A percentile compares a stretch with the other conserved stretches of the same genome.
Evolutionary conservation across 1,139 yeast species (phyloP).

Genomic region (Magnusiomyces paraingens): DNA sequence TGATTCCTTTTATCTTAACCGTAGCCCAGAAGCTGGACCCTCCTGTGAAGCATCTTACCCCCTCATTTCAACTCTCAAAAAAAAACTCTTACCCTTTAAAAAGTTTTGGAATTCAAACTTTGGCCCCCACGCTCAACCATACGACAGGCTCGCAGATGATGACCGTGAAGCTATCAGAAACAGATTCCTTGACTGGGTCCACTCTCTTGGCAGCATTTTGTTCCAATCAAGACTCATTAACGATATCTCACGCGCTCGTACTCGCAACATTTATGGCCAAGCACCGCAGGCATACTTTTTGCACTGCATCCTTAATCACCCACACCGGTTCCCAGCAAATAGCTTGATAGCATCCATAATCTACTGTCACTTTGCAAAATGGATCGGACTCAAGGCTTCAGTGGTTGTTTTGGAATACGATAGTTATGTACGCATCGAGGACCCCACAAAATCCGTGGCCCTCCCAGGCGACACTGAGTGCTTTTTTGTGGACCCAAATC

Average conservation of each 20-base stretch:
- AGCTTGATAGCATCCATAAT: slow-evolving; percentile 9
- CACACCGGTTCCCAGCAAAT: background rate
- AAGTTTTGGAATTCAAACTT: no score
- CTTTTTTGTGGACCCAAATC: slow-evolving; percentile 11
- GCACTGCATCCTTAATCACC: no score
- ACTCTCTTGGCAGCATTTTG: no score
- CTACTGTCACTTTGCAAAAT: slow-evolving; percentile 12
- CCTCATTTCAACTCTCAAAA: background rate
- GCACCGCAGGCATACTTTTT: no score
- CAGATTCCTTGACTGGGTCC: no score
- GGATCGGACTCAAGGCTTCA: slow-evolving; percentile 12
- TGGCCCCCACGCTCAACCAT: no score
- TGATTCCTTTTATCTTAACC: slow-evolving; percentile 9
- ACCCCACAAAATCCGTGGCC: slow-evolving; percentile 1
- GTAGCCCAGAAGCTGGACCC: background rate
- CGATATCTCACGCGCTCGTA: no score
- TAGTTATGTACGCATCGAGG: slow-evolving; percentile 10
- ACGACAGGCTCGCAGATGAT: no score
- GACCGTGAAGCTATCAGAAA: no score
- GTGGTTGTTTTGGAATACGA: slow-evolving; percentile 10
- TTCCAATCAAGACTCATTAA: no score
- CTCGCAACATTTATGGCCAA: no score
- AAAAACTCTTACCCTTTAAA: slow-evolving; percentile 2
- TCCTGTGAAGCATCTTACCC: slow-evolving; percentile 5
- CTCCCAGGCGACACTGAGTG: background rate